These are phyloP conservation scores for Suillus brevipes DNA, from an alignment of 768 basidiomycete genomes.

Conservation along the genomic window DNA sequence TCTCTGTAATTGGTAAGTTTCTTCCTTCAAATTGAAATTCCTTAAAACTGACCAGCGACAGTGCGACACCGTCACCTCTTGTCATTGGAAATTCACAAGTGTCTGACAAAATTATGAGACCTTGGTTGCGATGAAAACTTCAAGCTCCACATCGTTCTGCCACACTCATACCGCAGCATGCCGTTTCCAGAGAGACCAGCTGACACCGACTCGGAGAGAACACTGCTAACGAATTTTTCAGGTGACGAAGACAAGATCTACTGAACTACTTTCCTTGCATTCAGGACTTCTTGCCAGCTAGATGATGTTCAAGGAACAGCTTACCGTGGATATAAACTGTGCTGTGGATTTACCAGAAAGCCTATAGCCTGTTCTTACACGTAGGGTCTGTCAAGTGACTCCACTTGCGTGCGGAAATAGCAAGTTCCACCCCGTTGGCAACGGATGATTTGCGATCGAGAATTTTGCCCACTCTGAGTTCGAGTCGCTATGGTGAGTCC, in stretches of 20 bases:
- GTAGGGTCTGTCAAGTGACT: not conserved
- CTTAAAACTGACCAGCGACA: not conserved
- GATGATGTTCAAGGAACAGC: not conserved
- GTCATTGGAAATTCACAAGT: conserved; percentile 4
- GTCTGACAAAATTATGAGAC: not conserved
- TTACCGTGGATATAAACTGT: too few relatives aligned
- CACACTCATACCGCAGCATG: not conserved
- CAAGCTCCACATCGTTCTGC: not conserved
- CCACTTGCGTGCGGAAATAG: not conserved
- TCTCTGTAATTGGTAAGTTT: not conserved
- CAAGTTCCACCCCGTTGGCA: conserved; percentile 6
- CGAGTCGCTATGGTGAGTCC: conserved; percentile 16
- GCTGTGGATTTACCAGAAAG: not conserved
- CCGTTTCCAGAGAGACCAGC: conserved; percentile 9
- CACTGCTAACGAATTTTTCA: not conserved
- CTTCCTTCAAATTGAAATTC: not conserved
- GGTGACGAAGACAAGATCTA: not conserved
- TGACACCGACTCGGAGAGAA: not conserved
- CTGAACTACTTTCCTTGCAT: not conserved
- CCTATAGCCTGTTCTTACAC: not conserved
- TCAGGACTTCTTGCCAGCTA: too few relatives aligned
- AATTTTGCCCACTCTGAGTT: not conserved
- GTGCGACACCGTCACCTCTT: not conserved
- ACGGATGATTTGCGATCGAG: conserved; percentile 10
- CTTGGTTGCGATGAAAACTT: conserved; percentile 8